These are phyloP conservation scores for Parachaetomium inaequale DNA, from an alignment of 495 filamentous ascomycete genomes.

Conservation along the genomic window DNA sequence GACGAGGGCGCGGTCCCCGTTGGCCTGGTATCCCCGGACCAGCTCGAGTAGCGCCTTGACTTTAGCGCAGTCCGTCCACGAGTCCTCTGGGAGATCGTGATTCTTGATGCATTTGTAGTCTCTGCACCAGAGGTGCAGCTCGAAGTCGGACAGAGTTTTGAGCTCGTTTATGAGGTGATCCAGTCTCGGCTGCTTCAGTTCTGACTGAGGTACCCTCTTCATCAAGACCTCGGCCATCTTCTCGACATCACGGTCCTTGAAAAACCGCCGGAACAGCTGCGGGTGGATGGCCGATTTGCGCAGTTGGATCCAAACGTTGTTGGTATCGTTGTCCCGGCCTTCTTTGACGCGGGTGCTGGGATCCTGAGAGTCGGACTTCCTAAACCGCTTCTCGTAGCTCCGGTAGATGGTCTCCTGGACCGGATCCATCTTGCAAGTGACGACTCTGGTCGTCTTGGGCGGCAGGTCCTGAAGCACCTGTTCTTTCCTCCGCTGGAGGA, in stretches of 20 bases:
- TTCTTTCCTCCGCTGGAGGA: slow-evolving; percentile 87
- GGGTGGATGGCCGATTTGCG: slow-evolving; percentile 93
- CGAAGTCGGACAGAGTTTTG: slow-evolving; percentile 70
- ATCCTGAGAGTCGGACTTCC: slow-evolving; percentile 48
- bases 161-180: slow-evolving; percentile 69
- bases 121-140: slow-evolving; percentile 74
- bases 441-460: slow-evolving; percentile 70
- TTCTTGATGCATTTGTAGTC: slow-evolving; percentile 66
- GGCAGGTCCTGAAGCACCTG: slow-evolving; percentile 89
- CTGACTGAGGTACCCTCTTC: slow-evolving; percentile 45
- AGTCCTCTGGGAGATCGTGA: slow-evolving; percentile 65
- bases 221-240: slow-evolving; percentile 76
- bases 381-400: slow-evolving; percentile 38
- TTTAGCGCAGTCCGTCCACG: slow-evolving; percentile 95
- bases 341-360: slow-evolving; percentile 30
- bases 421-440: slow-evolving; percentile 71
- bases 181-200: slow-evolving; percentile 52
- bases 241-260: slow-evolving; percentile 64
- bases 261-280: slow-evolving; percentile 76
- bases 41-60: slow-evolving; percentile 72
- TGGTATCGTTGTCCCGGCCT: slow-evolving; percentile 43
- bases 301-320: slow-evolving; percentile 84
- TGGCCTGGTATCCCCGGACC: slow-evolving; percentile 65
- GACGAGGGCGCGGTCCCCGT: slow-evolving; percentile 81
- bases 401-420: slow-evolving; percentile 70